These are phyloP conservation scores for Bisporella sp. DNA, from an alignment of 2,329 filamentous ascomycete species.

Conservation along the genomic window DNA sequence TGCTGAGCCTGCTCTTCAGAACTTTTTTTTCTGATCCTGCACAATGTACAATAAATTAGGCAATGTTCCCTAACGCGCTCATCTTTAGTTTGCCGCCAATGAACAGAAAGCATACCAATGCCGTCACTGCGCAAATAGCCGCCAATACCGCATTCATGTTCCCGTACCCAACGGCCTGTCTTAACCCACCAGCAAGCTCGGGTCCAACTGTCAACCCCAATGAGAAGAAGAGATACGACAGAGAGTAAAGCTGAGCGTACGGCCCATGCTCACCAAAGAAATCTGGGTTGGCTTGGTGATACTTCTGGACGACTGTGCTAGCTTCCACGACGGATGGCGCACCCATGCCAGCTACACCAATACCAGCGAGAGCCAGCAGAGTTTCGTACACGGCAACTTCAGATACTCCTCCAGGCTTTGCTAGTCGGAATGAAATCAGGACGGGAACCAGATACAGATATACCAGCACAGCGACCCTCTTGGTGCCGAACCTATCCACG, in stretches of 20 bases:
- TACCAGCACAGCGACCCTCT: conserved; percentile 27
- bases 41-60: too few relatives aligned
- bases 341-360: conserved; percentile 46
- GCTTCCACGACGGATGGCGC: conserved; percentile 50
- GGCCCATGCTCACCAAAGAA: conserved; percentile 50
- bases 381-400: conserved; percentile 39
- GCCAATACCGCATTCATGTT: conserved; percentile 39
- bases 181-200: conserved; percentile 44
- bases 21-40: too few relatives aligned
- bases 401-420: conserved; percentile 25
- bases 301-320: conserved; percentile 46
- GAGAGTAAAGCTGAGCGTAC: conserved; percentile 58
- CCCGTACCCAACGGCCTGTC: conserved; percentile 45
- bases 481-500: conserved; percentile 32
- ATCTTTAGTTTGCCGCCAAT: conserved; percentile 7
- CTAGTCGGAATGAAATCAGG: conserved; percentile 33
- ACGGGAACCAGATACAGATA: conserved; percentile 16
- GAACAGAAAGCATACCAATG: background rate
- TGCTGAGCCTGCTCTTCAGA: too few relatives aligned
- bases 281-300: conserved; percentile 45
- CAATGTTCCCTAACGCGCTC: background rate
- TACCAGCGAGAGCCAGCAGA: conserved; percentile 39
- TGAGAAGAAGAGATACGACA: conserved; percentile 56
- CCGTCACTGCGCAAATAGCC: conserved; percentile 11
- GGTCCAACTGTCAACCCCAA: conserved; percentile 54